These are phyloP conservation scores for Sporisorium iseilematis-ciliati DNA, from an alignment of 1,284 basidiomycete genomes.

Conservation along the genomic window DNA sequence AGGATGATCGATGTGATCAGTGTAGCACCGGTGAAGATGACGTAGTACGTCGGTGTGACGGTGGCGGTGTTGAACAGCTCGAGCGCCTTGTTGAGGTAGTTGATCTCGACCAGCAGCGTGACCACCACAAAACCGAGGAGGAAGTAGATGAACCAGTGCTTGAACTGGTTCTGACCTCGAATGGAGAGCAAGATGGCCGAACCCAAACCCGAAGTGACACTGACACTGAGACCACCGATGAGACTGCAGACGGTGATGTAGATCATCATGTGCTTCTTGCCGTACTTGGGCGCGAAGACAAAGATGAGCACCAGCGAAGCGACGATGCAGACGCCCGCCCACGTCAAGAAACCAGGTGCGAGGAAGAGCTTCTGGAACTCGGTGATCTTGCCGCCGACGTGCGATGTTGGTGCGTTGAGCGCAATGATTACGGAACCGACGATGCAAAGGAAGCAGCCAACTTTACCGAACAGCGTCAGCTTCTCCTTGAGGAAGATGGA, in stretches of 20 bases:
- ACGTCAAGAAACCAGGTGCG: constrained; percentile 86
- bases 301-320: constrained; percentile 71
- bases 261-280: constrained; percentile 93
- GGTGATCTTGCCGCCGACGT: constrained; percentile 81
- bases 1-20: constrained; percentile 75
- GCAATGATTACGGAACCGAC: constrained; percentile 81
- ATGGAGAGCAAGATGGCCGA: constrained; percentile 88
- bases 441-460: constrained; percentile 86
- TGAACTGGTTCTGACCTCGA: constrained; percentile 85
- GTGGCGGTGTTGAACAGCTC: constrained; percentile 91
- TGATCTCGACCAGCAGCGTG: constrained; percentile 89
- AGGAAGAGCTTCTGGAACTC: constrained; percentile 86
- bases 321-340: constrained; percentile 72
- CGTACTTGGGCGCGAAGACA: constrained; percentile 86
- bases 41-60: constrained; percentile 86
- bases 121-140: constrained; percentile 84
- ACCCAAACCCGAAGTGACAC: constrained; percentile 93
- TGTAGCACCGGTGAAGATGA: constrained; percentile 85
- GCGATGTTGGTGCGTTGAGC: constrained; percentile 83
- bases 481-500: constrained; percentile 93
- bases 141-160: constrained; percentile 72
- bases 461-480: constrained; percentile 72
- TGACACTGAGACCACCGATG: constrained; percentile 96
- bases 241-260: constrained; percentile 83
- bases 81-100: constrained; percentile 95